Base-by-base conservation (phyloP, 805 yeast species). In the Ogataea thermomethanolica region DNA sequence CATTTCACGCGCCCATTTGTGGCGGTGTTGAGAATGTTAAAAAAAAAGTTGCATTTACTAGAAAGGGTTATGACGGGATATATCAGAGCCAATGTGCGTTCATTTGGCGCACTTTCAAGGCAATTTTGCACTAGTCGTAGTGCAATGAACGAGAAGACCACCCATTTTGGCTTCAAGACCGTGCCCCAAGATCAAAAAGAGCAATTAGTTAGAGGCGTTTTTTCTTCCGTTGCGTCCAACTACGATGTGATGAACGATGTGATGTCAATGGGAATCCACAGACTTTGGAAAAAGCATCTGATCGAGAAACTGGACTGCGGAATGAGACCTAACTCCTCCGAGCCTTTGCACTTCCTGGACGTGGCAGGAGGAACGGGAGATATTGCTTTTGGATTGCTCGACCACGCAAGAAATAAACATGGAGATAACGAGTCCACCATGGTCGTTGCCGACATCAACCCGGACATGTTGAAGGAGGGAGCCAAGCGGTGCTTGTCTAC, bases 351-450 rank as follows among this genome's bases (percentile, higher is more conserved):
- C 43, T 91, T 93, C 57, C 73, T 93, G 48, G 99, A 93, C 64
- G 98, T 93, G 42, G 99, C 99, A 21, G 99, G 99, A 44, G 99
- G 99, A 17, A 88, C 98, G 8, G 99, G 99, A 33, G 99, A 93
- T 59, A 91, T 93, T 64, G 99, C 99, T 1, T 88, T 88, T 65
- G 95, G 99, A 2, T 73, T 93, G 48, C 70, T 93, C 46, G 96
- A 89, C 55, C 96, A 93, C 64, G 98, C 98, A 8, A 80, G 82
- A 48, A 65, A 70, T 28, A 77, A 79, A 47, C 87, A 79, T 58
- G 81, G 84, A 42, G 99, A 93, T 65, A 72, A 64, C 27, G 69
- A 71, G 46, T 78, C 88, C 25, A 78, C 81, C 20, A 93, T 93
- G 93, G 87, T 90, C 7, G 78, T 93, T 35, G 95, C 88, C 4